These are phyloP conservation scores for Annona squamosa DNA, from an alignment of 164 flowering plant species.

Conservation along the genomic window DNA sequence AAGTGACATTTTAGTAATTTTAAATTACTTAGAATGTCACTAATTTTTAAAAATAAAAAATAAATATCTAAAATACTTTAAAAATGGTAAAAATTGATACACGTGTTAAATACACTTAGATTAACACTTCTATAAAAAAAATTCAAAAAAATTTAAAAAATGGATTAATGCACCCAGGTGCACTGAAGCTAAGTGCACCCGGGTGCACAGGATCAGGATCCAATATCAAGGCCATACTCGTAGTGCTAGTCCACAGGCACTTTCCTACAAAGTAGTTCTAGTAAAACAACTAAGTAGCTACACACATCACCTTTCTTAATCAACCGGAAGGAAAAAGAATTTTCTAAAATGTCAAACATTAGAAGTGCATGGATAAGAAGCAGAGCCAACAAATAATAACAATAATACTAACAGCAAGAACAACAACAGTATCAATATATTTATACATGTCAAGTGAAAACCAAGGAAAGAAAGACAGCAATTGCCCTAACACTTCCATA, in stretches of 20 bases:
- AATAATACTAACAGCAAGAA: background rate
- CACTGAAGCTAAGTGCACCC: too few relatives aligned
- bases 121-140: too few relatives aligned
- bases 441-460: background rate
- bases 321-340: conserved; percentile 21
- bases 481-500: background rate
- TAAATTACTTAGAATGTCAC: too few relatives aligned
- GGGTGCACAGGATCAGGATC: too few relatives aligned
- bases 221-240: conserved; percentile 21
- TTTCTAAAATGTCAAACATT: conserved; percentile 13
- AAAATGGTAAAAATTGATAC: too few relatives aligned
- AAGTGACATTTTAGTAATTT: too few relatives aligned
- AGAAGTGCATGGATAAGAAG: background rate
- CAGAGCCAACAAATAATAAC: background rate
- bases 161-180: too few relatives aligned
- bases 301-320: conserved; percentile 25
- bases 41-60: too few relatives aligned
- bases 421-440: background rate
- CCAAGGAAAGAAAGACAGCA: background rate
- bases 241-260: conserved; percentile 29
- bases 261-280: conserved; percentile 32
- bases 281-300: conserved; percentile 26
- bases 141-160: too few relatives aligned
- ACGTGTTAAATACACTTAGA: too few relatives aligned
- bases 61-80: too few relatives aligned